Base-by-base conservation (phyloP, 768 basidiomycete species). In the Hemileccinum rubropunctum region DNA sequence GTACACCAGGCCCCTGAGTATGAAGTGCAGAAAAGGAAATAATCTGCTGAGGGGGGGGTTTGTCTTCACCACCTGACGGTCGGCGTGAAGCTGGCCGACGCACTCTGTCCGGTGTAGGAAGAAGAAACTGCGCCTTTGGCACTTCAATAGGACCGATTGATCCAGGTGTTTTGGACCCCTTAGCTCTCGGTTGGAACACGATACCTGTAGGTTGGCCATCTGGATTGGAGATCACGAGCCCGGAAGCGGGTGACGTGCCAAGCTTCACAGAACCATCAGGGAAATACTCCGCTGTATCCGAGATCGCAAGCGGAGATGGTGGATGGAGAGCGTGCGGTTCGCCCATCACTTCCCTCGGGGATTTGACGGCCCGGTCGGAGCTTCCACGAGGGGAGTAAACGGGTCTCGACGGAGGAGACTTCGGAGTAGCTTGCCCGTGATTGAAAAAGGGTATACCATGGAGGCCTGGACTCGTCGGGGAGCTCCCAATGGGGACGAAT, bases 121-220 rank as follows among this genome's bases (percentile, higher is more conserved):
- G 52, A 27, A 70, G 58, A 39, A 69, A 61, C 34, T 68, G 71
- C 2, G 73, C 73, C 49, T 72, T 74, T 50, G 78, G 76, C 20
- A 77, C 55, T 48, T 83, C 82, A 70, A 76, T 75, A 9, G 66
- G 60, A 2, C 54, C 37, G 1, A 45, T 8, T 21, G 68, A 69
- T 38, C 71, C 73, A 42, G 65, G 60, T 9, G 57, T 47, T 51
- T 57, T 69, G 61, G 65, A 12, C 56, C 74, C 65, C 71, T 80
- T 55, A 54, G 67, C 71, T 27, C 79, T 76, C 2, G 95, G 95
- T 54, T 94, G 88, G 70, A 98, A 99, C 73, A 94, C 91, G 50
- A 99, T 95, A 11, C 94, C 95, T n/a, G 91, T 80, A 3, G 92
- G 90, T 58, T 92, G 84, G 0, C 95, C 95, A 65, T 95, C 93